Evolutionary conservation across 768 basidiomycete genomes (phyloP), one percentile per base, ranked within the genome.

Genomic region (Trametes coccinea): DNA sequence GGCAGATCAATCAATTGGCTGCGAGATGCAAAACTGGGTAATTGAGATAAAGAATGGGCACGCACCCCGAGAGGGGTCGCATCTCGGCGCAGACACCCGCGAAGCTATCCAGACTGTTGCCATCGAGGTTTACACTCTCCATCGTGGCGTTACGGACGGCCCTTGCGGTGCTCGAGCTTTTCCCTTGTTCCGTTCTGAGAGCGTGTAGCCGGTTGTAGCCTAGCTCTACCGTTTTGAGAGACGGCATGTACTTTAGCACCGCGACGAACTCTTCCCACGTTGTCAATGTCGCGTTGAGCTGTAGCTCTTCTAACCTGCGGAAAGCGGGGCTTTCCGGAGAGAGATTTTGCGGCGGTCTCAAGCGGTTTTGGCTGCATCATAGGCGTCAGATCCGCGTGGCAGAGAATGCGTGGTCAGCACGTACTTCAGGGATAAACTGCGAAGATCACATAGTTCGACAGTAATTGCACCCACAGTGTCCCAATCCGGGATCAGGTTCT

Each of bases 371-470:
- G 75, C 92, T 94, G 71, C 53, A 30, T 51, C 13, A 16, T 34
- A 5, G 27, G 59, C 51, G 60, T 70, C 49, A 61, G 10, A 52
- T 60, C 34, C 6, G 58, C 46, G 56, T 68, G 61, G 67, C 64
- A 46, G 58, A 58, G 16, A 63, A 48, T 56, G 27, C 45, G 48
- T 7, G 34, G 58, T 41, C 5, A 75, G 14, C 8, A 53, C 89
- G 72, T 65, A 97, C 95, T 94, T 96, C 66, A 98, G 74, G 31
- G 85, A 78, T 40, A 98, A 78, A 44, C 82, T 79, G 60, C 84
- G 79, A 10, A 98, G 80, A 4, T 68, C 69, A 9, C 82, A 84
- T 3, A 98, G 76, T 67, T 88, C 86, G 10, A 69, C 67, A 10
- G 82, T 73, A 61, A 98, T 92, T 27, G 72, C 68, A 9, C 87